These are phyloP conservation scores for Aspergillus sp. DNA, from an alignment of 2,329 filamentous ascomycete species.

Conservation along the genomic window DNA sequence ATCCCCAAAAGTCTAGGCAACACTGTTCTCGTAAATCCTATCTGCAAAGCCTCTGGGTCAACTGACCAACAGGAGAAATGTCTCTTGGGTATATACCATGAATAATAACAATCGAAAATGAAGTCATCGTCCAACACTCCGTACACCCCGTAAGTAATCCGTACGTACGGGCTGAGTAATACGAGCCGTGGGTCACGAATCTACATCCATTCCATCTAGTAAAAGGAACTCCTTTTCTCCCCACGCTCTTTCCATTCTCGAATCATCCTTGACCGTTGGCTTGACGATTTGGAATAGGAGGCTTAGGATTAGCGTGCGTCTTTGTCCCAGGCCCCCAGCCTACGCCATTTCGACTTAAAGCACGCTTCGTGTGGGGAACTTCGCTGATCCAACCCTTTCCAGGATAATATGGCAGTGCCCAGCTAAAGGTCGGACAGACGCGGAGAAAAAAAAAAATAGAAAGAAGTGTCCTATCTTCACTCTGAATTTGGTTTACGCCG, in stretches of 20 bases:
- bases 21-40: no score
- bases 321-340: background rate
- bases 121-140: background rate
- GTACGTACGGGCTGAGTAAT: constrained; percentile 1
- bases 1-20: no score
- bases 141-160: background rate
- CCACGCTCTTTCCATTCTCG: background rate
- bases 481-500: background rate
- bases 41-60: background rate
- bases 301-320: background rate
- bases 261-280: background rate
- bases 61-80: background rate
- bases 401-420: background rate
- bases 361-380: constrained; percentile 1
- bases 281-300: constrained; percentile 1
- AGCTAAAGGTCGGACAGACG: background rate
- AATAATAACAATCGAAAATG: background rate
- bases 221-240: background rate
- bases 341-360: background rate
- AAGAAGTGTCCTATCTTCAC: background rate
- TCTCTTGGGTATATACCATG: background rate
- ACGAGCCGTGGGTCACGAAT: background rate
- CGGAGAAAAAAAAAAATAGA: background rate
- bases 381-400: background rate
- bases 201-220: background rate